Evolutionary conservation across 148 eudicot genomes (phyloP).

Genomic region (Silene latifolia): DNA sequence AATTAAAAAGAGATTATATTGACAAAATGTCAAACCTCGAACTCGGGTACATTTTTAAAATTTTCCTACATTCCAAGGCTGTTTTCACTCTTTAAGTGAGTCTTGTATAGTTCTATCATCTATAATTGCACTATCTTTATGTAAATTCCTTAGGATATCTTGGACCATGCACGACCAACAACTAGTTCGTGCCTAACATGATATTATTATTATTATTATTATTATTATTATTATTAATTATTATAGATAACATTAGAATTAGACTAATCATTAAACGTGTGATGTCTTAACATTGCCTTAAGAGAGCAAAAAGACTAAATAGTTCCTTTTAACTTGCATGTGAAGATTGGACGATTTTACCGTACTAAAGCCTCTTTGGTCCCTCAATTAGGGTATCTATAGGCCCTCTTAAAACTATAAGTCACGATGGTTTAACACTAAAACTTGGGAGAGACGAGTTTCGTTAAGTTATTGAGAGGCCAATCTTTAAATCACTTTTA

Average conservation of each 20-base stretch:
- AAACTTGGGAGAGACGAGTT: too few species aligned
- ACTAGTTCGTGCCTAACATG: constrained; percentile 1
- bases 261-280: background rate
- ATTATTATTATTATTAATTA: background rate
- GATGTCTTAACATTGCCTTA: constrained; percentile 4
- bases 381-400: background rate
- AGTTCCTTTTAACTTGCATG: constrained; percentile 2
- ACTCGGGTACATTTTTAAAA: too few species aligned
- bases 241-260: background rate
- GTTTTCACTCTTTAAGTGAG: too few species aligned
- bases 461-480: too few species aligned
- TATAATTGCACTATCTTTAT: too few species aligned
- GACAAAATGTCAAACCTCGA: too few species aligned
- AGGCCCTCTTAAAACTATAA: constrained; percentile 8
- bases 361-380: background rate
- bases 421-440: too few species aligned
- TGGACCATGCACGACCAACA: background rate
- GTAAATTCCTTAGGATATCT: too few species aligned
- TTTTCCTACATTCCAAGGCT: too few species aligned
- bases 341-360: background rate
- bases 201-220: background rate
- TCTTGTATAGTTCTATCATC: too few species aligned
- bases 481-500: too few species aligned
- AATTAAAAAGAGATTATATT: too few species aligned
- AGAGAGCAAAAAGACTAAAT: constrained; percentile 8